Percentiles rank a stretch among this genome's conserved stretches.
These are phyloP conservation scores for Pseudocercospora cruenta DNA, from an alignment of 2,329 filamentous ascomycete genomes.

Conservation along the genomic window DNA sequence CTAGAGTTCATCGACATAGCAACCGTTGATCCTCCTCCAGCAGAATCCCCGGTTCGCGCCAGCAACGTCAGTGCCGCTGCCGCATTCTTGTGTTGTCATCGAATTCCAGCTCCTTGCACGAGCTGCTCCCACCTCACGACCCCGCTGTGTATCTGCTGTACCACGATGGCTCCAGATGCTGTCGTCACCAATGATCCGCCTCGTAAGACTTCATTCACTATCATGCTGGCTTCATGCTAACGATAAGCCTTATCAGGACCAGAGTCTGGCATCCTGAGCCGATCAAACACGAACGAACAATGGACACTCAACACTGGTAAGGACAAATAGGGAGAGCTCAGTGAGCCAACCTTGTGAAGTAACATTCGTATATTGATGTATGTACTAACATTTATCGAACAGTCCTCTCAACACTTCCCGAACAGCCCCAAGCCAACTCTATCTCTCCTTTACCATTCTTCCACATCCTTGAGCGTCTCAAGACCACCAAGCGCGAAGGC, in stretches of 20 bases:
- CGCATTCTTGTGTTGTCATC: background rate
- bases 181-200: constrained; percentile 47
- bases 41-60: background rate
- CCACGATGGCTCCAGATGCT: constrained; percentile 38
- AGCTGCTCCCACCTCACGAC: background rate
- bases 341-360: constrained; percentile 22
- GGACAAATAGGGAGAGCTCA: constrained; percentile 17
- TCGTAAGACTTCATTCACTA: constrained; percentile 33
- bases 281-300: constrained; percentile 32
- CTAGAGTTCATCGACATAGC: background rate
- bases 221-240: too few relatives aligned
- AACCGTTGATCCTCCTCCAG: background rate
- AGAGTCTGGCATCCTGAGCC: constrained; percentile 41
- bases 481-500: constrained; percentile 94
- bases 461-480: constrained; percentile 88
- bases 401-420: constrained; percentile 68
- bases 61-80: background rate
- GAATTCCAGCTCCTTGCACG: background rate
- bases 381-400: constrained; percentile 11
- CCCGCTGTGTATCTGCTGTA: constrained; percentile 4
- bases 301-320: constrained; percentile 53
- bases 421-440: constrained; percentile 61
- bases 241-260: constrained; percentile 30
- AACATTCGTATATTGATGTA: background rate
- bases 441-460: constrained; percentile 86